Percentiles rank a stretch among this genome's conserved stretches.
Evolutionary conservation across 2,329 filamentous ascomycete genomes (phyloP).

Genomic region (Nemania abortiva): DNA sequence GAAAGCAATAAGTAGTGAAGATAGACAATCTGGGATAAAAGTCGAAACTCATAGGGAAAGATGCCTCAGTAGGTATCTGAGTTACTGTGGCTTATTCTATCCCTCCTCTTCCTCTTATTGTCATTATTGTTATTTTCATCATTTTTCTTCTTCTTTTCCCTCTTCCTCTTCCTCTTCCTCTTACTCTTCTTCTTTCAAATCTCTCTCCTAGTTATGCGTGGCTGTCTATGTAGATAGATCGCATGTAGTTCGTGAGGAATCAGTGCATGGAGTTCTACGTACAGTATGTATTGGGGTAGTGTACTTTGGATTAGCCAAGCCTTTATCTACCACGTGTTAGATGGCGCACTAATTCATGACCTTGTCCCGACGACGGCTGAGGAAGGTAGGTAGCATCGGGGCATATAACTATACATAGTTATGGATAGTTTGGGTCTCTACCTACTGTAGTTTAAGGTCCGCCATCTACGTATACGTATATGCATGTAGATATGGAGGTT

Average conservation of each 20-base stretch:
- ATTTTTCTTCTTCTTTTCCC: background rate
- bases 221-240: background rate
- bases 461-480: no score
- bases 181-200: background rate
- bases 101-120: background rate
- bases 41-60: background rate
- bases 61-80: conserved; percentile 1
- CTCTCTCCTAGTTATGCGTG: no score
- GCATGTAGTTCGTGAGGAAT: conserved; percentile 1
- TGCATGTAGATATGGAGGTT: no score
- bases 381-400: conserved; percentile 7
- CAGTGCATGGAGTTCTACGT: background rate
- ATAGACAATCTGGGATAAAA: background rate
- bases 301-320: conserved; percentile 21
- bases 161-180: background rate
- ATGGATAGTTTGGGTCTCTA: background rate
- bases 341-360: conserved; percentile 21
- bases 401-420: background rate
- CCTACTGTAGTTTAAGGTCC: no score
- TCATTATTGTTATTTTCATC: background rate
- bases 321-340: conserved; percentile 30
- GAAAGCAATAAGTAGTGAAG: no score
- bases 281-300: background rate
- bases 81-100: background rate
- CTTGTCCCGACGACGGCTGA: background rate